Base-by-base conservation (phyloP, 192 early-diverging fungal genomes). In the Pilobolus umbonatus region DNA sequence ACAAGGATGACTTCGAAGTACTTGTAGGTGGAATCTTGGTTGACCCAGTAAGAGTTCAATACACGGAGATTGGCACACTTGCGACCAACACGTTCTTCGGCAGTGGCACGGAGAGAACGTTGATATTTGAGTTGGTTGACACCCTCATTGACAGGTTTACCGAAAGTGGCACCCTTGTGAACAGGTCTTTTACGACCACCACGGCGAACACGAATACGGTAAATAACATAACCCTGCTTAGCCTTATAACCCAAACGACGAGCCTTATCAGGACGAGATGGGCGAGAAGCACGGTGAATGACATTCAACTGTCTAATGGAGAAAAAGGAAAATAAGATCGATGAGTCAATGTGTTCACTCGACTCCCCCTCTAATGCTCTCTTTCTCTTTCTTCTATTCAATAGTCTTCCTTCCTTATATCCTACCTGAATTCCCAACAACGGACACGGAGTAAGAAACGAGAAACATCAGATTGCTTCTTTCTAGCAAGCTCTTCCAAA, bases 41-140 rank as follows among this genome's bases (percentile, higher is more conserved):
- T 98, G 58, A 98, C 87, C 96, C 96, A 98, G 90, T 98, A 98
- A 53, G 95, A 97, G 92, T 95, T 98, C 58, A 98, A 82, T 47
- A 98, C 94, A 64, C 96, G 90, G 76, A 98, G 81, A 88, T 97
- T 97, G 57, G 78, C 82, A 83, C 96, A 98, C 79, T 85, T 91
- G 77, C 90, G 86, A 67, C 93, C 96, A 53, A 95, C 92, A 80
- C 96, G 93, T 85, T 95, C 91, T 83, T 98, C 96, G 66, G 94
- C 96, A 55, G 88, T 91, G 53, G 90, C 76, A 58, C 88, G 88
- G 73, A 90, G 84, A 50, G 96, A 90, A 64, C 92, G 88, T 80
- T 96, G 92, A 84, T 89, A 94, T 89, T 98, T 98, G 78, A 98
- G 90, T 83, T 96, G 87, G 85, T 85, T 90, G 62, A 98, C 86